These are phyloP conservation scores for Botrytis hyacinthi DNA, from an alignment of 2,329 filamentous ascomycete species.

Conservation along the genomic window DNA sequence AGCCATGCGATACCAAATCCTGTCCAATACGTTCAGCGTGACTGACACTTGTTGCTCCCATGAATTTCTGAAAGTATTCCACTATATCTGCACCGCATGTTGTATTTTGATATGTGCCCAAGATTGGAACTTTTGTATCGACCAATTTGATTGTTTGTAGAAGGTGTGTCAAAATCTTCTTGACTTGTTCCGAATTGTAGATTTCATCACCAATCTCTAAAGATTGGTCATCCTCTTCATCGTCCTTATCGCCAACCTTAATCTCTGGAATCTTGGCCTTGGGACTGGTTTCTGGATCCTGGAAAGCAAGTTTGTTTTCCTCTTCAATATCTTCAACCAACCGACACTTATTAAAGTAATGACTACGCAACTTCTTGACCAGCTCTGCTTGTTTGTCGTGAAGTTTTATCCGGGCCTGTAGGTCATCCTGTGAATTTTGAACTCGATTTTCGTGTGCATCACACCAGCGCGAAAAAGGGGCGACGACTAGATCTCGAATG, in stretches of 20 bases:
- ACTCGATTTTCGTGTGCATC: conserved; percentile 89
- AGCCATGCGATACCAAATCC: conserved; percentile 81
- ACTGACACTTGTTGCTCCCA: conserved; percentile 79
- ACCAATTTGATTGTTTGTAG: conserved; percentile 81
- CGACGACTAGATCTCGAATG: conserved; percentile 92
- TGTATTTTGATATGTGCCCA: conserved; percentile 92
- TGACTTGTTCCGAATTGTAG: conserved; percentile 82
- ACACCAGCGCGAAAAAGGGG: conserved; percentile 93
- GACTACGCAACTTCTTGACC: conserved; percentile 89
- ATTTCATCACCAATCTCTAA: conserved; percentile 88
- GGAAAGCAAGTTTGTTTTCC: conserved; percentile 97
- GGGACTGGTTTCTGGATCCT: conserved; percentile 74
- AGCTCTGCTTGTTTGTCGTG: conserved; percentile 88
- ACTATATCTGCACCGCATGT: conserved; percentile 90
- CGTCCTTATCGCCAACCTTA: conserved; percentile 72
- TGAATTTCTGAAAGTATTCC: conserved; percentile 87
- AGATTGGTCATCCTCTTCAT: conserved; percentile 74
- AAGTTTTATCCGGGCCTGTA: conserved; percentile 85
- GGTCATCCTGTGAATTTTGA: conserved; percentile 90
- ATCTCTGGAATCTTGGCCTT: conserved; percentile 73
- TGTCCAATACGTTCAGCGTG: conserved; percentile 95
- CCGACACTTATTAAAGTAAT: conserved; percentile 98
- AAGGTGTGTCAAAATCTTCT: conserved; percentile 85
- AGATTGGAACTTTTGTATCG: conserved; percentile 91
- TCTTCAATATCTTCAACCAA: conserved; percentile 95